Evolutionary conservation across 768 basidiomycete genomes (phyloP).

Genomic region (Termitomyces sp.): DNA sequence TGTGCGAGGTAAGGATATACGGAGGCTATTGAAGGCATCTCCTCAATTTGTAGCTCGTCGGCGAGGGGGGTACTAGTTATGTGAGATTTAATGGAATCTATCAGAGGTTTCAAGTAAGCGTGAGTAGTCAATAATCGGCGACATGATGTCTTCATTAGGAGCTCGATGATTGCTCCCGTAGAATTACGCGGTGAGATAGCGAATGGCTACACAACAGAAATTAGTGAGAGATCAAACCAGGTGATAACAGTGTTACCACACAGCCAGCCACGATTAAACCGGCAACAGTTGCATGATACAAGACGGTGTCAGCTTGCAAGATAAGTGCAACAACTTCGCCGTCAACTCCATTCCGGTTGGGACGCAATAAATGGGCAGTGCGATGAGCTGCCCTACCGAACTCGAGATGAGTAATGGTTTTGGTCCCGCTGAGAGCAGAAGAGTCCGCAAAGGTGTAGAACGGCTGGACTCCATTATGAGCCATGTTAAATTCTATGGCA

Average conservation of each 20-base stretch:
- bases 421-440: conserved; percentile 10
- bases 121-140: conserved; percentile 36
- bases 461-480: conserved; percentile 10
- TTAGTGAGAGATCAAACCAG: not conserved
- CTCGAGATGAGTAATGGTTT: conserved; percentile 36
- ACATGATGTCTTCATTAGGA: conserved; percentile 37
- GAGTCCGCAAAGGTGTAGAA: conserved; percentile 11
- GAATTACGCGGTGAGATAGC: conserved; percentile 40
- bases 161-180: conserved; percentile 31
- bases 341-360: conserved; percentile 27
- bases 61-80: conserved; percentile 19
- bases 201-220: conserved; percentile 29
- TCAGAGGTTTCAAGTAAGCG: conserved; percentile 25
- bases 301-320: conserved; percentile 30
- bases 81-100: conserved; percentile 27
- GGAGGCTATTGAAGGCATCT: conserved; percentile 22
- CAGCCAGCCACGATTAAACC: conserved; percentile 37
- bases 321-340: conserved; percentile 36
- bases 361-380: conserved; percentile 39
- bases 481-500: conserved; percentile 13
- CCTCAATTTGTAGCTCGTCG: conserved; percentile 28
- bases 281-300: conserved; percentile 40
- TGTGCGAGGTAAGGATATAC: conserved; percentile 18
- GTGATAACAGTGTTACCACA: conserved; percentile 21
- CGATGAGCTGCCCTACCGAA: conserved; percentile 45